Evolutionary conservation across 345 rosid genomes (phyloP).

Genomic region (Mallotus nudiflorus): DNA sequence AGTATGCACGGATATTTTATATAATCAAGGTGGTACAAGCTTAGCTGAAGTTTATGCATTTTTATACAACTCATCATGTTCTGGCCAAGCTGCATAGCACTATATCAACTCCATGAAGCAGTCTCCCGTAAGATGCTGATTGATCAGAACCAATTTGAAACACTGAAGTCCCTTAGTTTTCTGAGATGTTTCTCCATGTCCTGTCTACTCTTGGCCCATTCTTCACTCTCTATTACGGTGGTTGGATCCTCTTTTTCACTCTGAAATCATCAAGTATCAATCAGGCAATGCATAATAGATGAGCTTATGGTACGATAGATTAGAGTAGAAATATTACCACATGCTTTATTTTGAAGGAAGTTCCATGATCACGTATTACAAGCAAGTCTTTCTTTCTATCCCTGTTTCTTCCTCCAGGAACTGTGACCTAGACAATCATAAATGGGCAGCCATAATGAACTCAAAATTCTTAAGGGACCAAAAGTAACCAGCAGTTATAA

Average conservation of each 20-base stretch:
- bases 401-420: slow-evolving; percentile 76
- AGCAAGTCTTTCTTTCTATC: slow-evolving; percentile 86
- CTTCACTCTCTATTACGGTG: slow-evolving; percentile 78
- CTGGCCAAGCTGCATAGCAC: neutral
- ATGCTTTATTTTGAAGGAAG: slow-evolving; percentile 72
- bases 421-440: slow-evolving; percentile 59
- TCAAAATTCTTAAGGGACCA: neutral
- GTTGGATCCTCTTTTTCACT: slow-evolving; percentile 70
- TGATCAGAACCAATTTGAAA: slow-evolving; percentile 81
- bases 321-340: slow-evolving; percentile 37
- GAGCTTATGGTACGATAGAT: neutral
- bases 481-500: neutral
- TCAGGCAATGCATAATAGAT: neutral
- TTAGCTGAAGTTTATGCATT: neutral
- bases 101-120: neutral
- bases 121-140: neutral
- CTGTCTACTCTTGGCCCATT: slow-evolving; percentile 69
- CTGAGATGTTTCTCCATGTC: slow-evolving; percentile 95
- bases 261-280: slow-evolving; percentile 34
- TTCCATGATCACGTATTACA: slow-evolving; percentile 76
- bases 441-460: neutral
- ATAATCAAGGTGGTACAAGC: neutral
- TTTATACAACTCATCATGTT: neutral
- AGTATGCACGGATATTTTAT: neutral
- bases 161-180: slow-evolving; percentile 74